A percentile compares a stretch with the other conserved stretches of the same genome.
phyloP scores from a whole-genome alignment of 164 flowering plant genomes.

The Vitis rotundifolia region DNA sequence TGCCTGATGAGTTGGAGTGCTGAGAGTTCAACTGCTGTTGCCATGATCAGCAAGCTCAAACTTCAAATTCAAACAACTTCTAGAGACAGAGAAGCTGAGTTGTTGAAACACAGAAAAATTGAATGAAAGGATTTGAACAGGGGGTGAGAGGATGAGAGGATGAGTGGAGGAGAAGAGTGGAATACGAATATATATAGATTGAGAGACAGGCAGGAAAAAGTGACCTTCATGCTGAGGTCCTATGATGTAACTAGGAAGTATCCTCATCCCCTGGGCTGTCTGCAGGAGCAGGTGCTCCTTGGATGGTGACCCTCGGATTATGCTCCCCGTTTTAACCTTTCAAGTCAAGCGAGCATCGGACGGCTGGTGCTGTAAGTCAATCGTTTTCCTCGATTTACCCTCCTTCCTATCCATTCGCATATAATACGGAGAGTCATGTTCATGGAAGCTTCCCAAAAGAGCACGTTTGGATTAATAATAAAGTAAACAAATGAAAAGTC shows the following conservation, averaged over 20 bases:
- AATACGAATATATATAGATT: neutral
- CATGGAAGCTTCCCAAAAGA: neutral
- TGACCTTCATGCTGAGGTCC: neutral
- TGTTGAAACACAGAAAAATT: no score
- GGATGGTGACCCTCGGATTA: neutral
- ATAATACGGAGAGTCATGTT: neutral
- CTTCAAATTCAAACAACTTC: neutral
- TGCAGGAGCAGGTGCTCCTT: neutral
- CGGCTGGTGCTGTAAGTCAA: neutral
- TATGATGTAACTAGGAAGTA: neutral
- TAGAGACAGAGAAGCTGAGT: neutral
- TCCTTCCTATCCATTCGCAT: neutral
- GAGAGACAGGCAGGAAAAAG: neutral
- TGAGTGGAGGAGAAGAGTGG: neutral
- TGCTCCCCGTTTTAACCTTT: neutral
- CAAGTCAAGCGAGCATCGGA: neutral
- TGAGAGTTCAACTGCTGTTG: slow-evolving; percentile 11
- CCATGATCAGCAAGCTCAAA: slow-evolving; percentile 2
- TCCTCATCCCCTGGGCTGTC: neutral
- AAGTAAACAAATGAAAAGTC: no score
- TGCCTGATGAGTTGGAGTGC: slow-evolving; percentile 20
- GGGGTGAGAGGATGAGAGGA: neutral
- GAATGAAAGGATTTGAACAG: no score
- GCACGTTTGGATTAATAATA: neutral
- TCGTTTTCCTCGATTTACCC: neutral